Evolutionary conservation across 1,139 yeast species (phyloP), one percentile per base, ranked within the genome.

Genomic region (Hemisphaericaspora xylanilytica): DNA sequence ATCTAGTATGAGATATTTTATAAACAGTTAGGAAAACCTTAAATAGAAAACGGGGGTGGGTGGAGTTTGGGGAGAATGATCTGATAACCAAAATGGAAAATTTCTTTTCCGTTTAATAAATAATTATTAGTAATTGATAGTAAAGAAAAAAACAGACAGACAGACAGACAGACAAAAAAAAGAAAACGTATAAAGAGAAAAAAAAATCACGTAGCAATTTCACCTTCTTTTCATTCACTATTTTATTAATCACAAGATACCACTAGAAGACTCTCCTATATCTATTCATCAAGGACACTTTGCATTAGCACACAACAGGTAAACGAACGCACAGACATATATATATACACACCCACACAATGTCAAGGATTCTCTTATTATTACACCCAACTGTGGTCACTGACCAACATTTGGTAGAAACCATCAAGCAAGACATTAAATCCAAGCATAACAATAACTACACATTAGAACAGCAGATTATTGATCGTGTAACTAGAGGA

Each of bases 331-430:
- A n/a, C n/a, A n/a, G n/a, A n/a, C n/a, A n/a, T n/a, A n/a, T n/a
- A n/a, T n/a, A n/a, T n/a, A 20, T 20, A 6, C 8, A 20, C 5
- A 5, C 5, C 8, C 21, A 20, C 30, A 27, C n/a, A 13, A 38
- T 38, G 42, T 22, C 43, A 2, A 39, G 42, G 25, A 42, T 48
- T 16, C 47, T 49, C 32, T 63, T 85, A 32, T 67, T 85, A 39
- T 70, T 85, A 37, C 90, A 85, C 51, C 92, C 94, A 10, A 80
- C 86, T 5, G 75, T 80, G 38, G 89, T 85, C 5, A 77, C 86
- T 0, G 74, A 78, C 32, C 82, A 81, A 26, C 66, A 61, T 16
- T 44, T 59, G 29, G 79, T 81, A 17, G 73, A 65, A 33, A 38
- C 50, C 2, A 57, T 65, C 34, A 75, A 78, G 49, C 43, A 34